Evolutionary conservation across 331 rosid genomes (phyloP).

Genomic region (Telfairia occidentalis): DNA sequence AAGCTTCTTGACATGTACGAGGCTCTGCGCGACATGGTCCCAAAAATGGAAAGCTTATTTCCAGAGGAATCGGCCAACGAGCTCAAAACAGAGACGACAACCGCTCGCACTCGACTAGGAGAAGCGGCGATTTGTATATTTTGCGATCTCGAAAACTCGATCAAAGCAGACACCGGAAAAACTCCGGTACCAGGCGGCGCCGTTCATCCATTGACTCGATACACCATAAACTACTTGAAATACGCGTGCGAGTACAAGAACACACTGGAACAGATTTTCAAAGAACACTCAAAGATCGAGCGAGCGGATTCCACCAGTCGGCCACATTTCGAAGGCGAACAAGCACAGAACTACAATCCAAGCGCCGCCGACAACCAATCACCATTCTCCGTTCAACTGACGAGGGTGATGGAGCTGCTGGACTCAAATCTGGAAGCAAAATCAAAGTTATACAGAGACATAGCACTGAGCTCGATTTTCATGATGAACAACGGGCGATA

Average conservation of each 20-base stretch:
- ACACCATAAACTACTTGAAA: slow-evolving; percentile 53
- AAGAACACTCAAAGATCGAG: slow-evolving; percentile 38
- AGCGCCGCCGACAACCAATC: slow-evolving; percentile 3
- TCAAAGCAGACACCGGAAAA: slow-evolving; percentile 36
- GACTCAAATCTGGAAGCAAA: slow-evolving; percentile 56
- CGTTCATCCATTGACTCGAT: slow-evolving; percentile 66
- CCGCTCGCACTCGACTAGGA: slow-evolving; percentile 36
- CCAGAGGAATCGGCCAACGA: slow-evolving; percentile 30
- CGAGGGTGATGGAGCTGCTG: slow-evolving; percentile 46
- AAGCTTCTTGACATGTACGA: slow-evolving; percentile 74
- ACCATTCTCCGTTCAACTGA: slow-evolving; percentile 34
- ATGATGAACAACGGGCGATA: slow-evolving; percentile 88
- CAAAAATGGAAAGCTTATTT: slow-evolving; percentile 25
- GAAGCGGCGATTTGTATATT: slow-evolving; percentile 42
- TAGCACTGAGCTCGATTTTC: slow-evolving; percentile 47
- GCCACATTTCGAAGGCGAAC: slow-evolving; percentile 13
- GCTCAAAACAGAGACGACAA: slow-evolving; percentile 31
- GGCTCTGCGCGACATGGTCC: slow-evolving; percentile 35
- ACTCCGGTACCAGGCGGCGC: slow-evolving; percentile 62
- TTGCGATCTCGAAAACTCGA: slow-evolving; percentile 52
- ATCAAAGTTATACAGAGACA: slow-evolving; percentile 46
- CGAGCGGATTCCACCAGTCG: slow-evolving; percentile 38
- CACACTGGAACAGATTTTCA: slow-evolving; percentile 53
- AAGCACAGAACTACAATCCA: neutral
- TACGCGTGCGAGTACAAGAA: slow-evolving; percentile 49